These are phyloP conservation scores for Kwoniella europaea DNA, from an alignment of 768 basidiomycete species.

Conservation along the genomic window DNA sequence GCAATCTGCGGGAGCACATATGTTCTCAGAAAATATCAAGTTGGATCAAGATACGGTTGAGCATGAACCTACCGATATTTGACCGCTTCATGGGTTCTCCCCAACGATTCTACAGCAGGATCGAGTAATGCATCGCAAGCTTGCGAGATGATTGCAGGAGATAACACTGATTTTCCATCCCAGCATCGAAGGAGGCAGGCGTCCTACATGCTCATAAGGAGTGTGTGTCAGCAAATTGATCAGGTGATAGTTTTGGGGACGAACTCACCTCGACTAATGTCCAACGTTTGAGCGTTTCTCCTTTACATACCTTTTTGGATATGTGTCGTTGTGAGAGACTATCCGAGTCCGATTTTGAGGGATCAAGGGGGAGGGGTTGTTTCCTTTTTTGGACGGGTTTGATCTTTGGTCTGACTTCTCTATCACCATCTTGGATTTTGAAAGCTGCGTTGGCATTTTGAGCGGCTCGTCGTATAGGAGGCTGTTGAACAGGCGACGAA, in stretches of 20 bases:
- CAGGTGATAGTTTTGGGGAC: too few species aligned
- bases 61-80: not conserved
- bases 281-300: not conserved
- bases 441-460: not conserved
- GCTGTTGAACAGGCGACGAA: not conserved
- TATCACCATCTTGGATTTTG: not conserved
- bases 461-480: not conserved
- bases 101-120: not conserved
- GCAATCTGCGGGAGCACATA: too few species aligned
- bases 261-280: not conserved
- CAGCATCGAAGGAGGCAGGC: not conserved
- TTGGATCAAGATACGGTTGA: too few species aligned
- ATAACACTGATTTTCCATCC: not conserved
- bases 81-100: not conserved
- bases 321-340: too few species aligned
- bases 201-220: not conserved
- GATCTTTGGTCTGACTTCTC: not conserved
- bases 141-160: not conserved
- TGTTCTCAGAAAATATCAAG: too few species aligned
- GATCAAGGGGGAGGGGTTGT: not conserved
- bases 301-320: not conserved
- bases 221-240: too few species aligned
- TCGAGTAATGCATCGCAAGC: not conserved
- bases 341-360: not conserved
- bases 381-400: not conserved